Percentiles rank a stretch among this genome's conserved stretches.
These are phyloP conservation scores for Wickerhamiella musiphila DNA, from an alignment of 805 yeast species.

Conservation along the genomic window DNA sequence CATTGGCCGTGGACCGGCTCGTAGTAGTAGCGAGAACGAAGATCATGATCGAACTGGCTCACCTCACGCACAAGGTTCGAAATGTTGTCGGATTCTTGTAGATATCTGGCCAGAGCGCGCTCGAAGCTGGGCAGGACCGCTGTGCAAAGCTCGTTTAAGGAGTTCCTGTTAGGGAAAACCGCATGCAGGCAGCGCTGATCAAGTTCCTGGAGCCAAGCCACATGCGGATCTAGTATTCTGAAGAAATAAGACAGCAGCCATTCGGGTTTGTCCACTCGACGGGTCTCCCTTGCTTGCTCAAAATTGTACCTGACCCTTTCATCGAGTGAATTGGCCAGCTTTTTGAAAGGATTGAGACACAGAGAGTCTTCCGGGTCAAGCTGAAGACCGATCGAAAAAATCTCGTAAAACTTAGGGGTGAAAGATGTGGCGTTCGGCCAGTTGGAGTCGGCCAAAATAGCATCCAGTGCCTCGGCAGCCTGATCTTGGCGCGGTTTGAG, in stretches of 20 bases:
- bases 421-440: constrained; percentile 13
- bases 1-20: constrained; percentile 26
- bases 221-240: constrained; percentile 20
- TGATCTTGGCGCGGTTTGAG: constrained; percentile 1
- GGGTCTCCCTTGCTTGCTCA: constrained; percentile 38
- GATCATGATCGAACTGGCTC: constrained; percentile 37
- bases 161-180: constrained; percentile 14
- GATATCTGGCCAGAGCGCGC: constrained; percentile 6
- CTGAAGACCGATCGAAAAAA: constrained; percentile 1
- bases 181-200: constrained; percentile 14
- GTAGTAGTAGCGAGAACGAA: constrained; percentile 30
- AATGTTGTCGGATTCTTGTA: constrained; percentile 24
- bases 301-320: constrained; percentile 45
- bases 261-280: constrained; percentile 51
- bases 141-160: constrained; percentile 28
- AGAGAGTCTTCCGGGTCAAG: constrained; percentile 1
- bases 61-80: constrained; percentile 44
- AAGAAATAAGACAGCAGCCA: constrained; percentile 40
- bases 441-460: constrained; percentile 3
- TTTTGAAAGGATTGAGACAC: constrained; percentile 26
- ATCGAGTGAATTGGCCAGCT: constrained; percentile 29
- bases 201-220: constrained; percentile 13
- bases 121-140: constrained; percentile 26
- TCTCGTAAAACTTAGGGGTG: constrained; percentile 1
- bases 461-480: constrained; percentile 2